Evolutionary conservation across 768 basidiomycete genomes (phyloP).

Genomic region (Collybiopsis confluens): DNA sequence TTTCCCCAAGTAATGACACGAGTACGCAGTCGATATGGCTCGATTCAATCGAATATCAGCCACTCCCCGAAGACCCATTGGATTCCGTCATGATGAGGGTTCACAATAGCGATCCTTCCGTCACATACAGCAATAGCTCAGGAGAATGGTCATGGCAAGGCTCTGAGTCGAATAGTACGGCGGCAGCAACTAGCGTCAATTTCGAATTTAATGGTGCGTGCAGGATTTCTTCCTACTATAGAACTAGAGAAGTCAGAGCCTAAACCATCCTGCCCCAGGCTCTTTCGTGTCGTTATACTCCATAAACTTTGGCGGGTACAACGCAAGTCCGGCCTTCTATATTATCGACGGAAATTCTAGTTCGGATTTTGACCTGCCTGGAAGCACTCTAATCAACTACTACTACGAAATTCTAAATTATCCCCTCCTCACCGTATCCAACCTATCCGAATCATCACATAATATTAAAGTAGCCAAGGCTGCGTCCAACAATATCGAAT

Average conservation of each 20-base stretch:
- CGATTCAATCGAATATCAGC: constrained; percentile 3
- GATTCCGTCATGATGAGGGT: background rate
- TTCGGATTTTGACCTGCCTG: constrained; percentile 4
- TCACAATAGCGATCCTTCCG: constrained; percentile 7
- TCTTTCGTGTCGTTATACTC: background rate
- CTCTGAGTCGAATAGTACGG: background rate
- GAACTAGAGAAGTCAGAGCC: background rate
- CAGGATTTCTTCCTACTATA: background rate
- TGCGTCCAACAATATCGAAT: background rate
- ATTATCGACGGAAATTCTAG: background rate
- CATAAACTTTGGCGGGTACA: background rate
- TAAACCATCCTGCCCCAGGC: background rate
- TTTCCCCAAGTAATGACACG: no score
- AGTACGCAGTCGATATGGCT: constrained; percentile 6
- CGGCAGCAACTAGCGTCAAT: background rate
- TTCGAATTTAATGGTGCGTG: constrained; percentile 1
- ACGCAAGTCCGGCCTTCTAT: background rate
- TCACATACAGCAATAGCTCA: constrained; percentile 1
- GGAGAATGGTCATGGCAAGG: constrained; percentile 7
- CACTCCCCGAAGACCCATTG: background rate
- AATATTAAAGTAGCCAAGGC: background rate
- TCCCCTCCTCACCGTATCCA: background rate
- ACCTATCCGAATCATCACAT: background rate
- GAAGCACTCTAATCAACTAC: background rate
- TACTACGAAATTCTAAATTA: background rate